phyloP scores from a whole-genome alignment of 2,329 filamentous ascomycete species.

The Lecanicillium sp. region DNA sequence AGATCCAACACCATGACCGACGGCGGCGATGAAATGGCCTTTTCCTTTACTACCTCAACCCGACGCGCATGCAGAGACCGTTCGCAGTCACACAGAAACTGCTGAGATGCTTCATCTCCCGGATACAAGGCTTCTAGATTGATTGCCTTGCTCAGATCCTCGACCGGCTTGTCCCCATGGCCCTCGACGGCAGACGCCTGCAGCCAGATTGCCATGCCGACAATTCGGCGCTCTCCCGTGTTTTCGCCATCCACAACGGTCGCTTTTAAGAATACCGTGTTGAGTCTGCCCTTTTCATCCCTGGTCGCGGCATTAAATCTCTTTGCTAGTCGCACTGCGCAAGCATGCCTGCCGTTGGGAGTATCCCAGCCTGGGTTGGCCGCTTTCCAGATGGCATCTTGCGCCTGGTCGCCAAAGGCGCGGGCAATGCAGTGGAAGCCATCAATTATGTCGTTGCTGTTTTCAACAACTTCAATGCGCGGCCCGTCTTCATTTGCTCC shows the following conservation, averaged over 20 bases:
- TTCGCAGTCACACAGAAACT: slow-evolving; percentile 36
- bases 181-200: slow-evolving; percentile 42
- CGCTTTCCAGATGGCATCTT: slow-evolving; percentile 41
- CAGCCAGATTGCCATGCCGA: slow-evolving; percentile 46
- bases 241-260: slow-evolving; percentile 30
- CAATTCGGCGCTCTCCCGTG: slow-evolving; percentile 21
- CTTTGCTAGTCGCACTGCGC: slow-evolving; percentile 27
- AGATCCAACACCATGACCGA: slow-evolving; percentile 41
- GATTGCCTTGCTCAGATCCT: slow-evolving; percentile 20
- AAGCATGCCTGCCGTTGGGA: slow-evolving; percentile 28
- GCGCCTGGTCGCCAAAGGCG: slow-evolving; percentile 40
- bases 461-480: slow-evolving; percentile 19
- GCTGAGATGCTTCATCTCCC: slow-evolving; percentile 32
- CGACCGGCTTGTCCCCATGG: slow-evolving; percentile 31
- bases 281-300: slow-evolving; percentile 35
- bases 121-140: slow-evolving; percentile 32
- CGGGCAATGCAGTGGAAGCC: slow-evolving; percentile 17
- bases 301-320: slow-evolving; percentile 30
- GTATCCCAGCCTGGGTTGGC: slow-evolving; percentile 49
- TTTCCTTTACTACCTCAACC: slow-evolving; percentile 31
- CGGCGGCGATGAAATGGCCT: slow-evolving; percentile 27
- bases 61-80: slow-evolving; percentile 34
- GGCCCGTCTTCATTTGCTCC: not conserved
- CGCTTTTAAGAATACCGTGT: slow-evolving; percentile 46
- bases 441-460: slow-evolving; percentile 17